Conservation (phyloP, 768 basidiomycete genomes). For the Plicaturopsis crispa region DNA sequence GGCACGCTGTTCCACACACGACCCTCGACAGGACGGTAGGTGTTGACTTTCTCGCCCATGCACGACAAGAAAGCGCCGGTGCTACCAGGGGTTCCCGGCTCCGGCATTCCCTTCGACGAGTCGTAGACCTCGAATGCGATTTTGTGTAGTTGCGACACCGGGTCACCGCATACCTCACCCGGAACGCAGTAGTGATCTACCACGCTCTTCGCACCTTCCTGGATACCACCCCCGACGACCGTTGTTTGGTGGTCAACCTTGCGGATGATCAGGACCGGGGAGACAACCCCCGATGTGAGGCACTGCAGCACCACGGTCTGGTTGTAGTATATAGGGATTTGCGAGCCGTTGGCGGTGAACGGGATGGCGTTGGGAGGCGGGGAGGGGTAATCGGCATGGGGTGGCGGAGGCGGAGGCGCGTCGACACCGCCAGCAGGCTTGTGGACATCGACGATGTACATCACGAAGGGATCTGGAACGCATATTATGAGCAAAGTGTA, state of each 20-base stretch:
- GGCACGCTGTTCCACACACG: constrained; percentile 63
- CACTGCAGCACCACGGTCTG: constrained; percentile 94
- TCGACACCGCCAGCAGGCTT: constrained; percentile 75
- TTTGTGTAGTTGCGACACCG: constrained; percentile 94
- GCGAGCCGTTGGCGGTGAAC: constrained; percentile 75
- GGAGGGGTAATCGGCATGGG: constrained; percentile 84
- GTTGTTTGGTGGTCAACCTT: constrained; percentile 89
- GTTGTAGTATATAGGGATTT: constrained; percentile 93
- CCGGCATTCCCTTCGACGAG: constrained; percentile 55
- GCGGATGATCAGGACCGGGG: constrained; percentile 88
- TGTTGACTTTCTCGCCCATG: constrained; percentile 91
- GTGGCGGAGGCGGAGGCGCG: constrained; percentile 72
- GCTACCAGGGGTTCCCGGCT: constrained; percentile 69
- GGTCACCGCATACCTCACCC: constrained; percentile 88
- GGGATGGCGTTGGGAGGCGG: constrained; percentile 88
- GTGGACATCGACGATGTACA: constrained; percentile 95
- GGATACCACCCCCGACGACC: constrained; percentile 85
- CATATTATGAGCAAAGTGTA: constrained; percentile 4
- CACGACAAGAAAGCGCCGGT: constrained; percentile 84
- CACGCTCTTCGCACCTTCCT: constrained; percentile 80
- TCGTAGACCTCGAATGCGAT: constrained; percentile 91
- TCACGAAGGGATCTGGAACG: constrained; percentile 76
- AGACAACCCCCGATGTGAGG: constrained; percentile 87
- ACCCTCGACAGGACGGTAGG: constrained; percentile 78
- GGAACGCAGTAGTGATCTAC: constrained; percentile 76